Base-by-base conservation (phyloP, 805 yeast species). In the Metschnikowia cerradonensis region DNA sequence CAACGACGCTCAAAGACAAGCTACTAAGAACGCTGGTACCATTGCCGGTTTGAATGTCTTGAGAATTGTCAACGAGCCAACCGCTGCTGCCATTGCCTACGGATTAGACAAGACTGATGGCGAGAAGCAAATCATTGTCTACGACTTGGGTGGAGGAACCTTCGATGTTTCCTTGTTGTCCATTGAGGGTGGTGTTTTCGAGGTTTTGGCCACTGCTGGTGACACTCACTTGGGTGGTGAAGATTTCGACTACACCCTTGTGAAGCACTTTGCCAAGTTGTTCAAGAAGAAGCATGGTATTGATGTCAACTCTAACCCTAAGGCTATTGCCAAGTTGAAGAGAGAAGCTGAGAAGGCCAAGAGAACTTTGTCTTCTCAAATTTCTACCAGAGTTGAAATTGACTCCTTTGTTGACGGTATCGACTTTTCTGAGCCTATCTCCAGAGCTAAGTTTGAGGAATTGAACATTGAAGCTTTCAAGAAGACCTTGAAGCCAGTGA, bases 151-250 rank as follows among this genome's bases (percentile, higher is more conserved):
- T 53, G 62, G 62, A 53, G 62, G 62, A 43, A 58, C 62, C 39
- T 58, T 58, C 52, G 62, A 58, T 48, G 60, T 58, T n/a, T 58
- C 62, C n/a, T 57, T 58, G 59, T 57, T 58, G 58, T 58, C 60
- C 45, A 58, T 58, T 36, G 62, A 54, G 44, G 54, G 59, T 23
- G 62, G 62, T 53, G 62, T 58, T 34, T 58, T 58, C 46, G 59
- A 58, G 52, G 62, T 58, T 31, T 57, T 58, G 58, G 60, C 62
- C 35, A 58, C 62, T 23, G 90, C 95, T 54, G 62, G 62, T 57
- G 62, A 58, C 55, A 58, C 62, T 30, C 62, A 58, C 54, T 57
- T 58, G 59, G 62, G 62, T 49, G 62, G 62, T 51, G 62, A 58
- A 49, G 62, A 58, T 45, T 58, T 58, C 22, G 62, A 58, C 55